Percentiles rank a stretch among this genome's conserved stretches.
Evolutionary conservation across 2,329 filamentous ascomycete genomes (phyloP).

Genomic region (Alternaria burnsii): DNA sequence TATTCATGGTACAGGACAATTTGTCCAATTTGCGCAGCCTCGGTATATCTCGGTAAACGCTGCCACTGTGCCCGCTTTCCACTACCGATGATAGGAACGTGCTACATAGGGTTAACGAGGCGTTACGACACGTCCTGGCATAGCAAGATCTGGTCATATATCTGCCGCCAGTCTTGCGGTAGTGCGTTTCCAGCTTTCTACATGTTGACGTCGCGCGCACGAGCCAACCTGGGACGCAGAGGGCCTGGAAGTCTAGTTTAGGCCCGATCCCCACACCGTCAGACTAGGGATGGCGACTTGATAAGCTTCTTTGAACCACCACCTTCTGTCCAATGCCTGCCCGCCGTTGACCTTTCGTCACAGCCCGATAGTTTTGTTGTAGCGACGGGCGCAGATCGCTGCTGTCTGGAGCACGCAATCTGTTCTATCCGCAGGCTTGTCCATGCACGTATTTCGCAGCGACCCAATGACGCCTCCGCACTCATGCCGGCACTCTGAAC

Average conservation of each 20-base stretch:
- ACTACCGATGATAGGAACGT: background rate
- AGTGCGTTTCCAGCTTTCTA: background rate
- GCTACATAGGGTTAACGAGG: background rate
- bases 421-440: slow-evolving; percentile 29
- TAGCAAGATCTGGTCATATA: background rate
- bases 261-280: slow-evolving; percentile 29
- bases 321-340: slow-evolving; percentile 26
- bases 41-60: background rate
- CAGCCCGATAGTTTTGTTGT: slow-evolving; percentile 15
- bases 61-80: background rate
- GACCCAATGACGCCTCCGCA: slow-evolving; percentile 29
- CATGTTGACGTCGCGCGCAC: slow-evolving; percentile 14
- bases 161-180: background rate
- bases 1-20: background rate
- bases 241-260: slow-evolving; percentile 14
- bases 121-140: background rate
- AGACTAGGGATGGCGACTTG: slow-evolving; percentile 32
- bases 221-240: slow-evolving; percentile 16
- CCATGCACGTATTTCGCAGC: slow-evolving; percentile 19
- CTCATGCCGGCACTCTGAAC: slow-evolving; percentile 31
- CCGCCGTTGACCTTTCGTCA: slow-evolving; percentile 12
- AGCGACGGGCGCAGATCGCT: slow-evolving; percentile 20
- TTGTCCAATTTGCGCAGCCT: background rate
- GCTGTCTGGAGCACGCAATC: slow-evolving; percentile 32
- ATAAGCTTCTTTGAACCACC: slow-evolving; percentile 43